Evolutionary conservation across 192 early-diverging fungal genomes (phyloP).

Genomic region (Backusella australiensis): DNA sequence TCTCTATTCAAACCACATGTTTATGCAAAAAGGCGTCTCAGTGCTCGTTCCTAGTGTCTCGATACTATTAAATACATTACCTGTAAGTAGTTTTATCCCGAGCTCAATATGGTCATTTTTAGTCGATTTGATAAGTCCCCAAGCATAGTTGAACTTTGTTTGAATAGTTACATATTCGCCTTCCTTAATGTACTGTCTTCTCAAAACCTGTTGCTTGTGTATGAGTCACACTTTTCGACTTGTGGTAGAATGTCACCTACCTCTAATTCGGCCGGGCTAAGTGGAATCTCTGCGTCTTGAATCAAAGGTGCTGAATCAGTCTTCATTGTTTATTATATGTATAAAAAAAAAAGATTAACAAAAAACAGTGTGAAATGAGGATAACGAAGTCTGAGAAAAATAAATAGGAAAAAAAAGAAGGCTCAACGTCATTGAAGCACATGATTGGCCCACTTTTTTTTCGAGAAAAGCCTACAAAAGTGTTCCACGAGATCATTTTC

Average conservation of each 20-base stretch:
- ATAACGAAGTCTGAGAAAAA: neutral
- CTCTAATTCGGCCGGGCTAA: constrained; percentile 22
- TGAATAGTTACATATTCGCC: constrained; percentile 68
- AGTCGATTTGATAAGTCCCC: constrained; percentile 81
- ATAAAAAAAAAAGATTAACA: neutral
- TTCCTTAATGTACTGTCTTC: constrained; percentile 71
- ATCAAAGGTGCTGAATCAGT: constrained; percentile 21
- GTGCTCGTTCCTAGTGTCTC: neutral
- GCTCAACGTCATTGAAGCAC: too few relatives aligned
- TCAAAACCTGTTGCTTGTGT: constrained; percentile 48
- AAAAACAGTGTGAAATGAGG: neutral
- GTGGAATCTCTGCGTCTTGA: constrained; percentile 24
- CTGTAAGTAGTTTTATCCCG: constrained; percentile 76
- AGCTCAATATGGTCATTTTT: constrained; percentile 64
- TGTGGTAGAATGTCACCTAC: neutral
- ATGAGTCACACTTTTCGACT: neutral
- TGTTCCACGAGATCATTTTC: too few relatives aligned
- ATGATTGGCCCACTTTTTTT: too few relatives aligned
- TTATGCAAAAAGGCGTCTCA: neutral
- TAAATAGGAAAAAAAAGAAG: neutral
- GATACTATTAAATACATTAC: constrained; percentile 30
- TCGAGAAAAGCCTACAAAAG: too few relatives aligned
- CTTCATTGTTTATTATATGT: constrained; percentile 8
- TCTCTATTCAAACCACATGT: constrained; percentile 57
- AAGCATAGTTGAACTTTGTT: constrained; percentile 97